Evolutionary conservation across 805 yeast genomes (phyloP), one percentile per base, ranked within the genome.

Genomic region (Naumovozyma baii): DNA sequence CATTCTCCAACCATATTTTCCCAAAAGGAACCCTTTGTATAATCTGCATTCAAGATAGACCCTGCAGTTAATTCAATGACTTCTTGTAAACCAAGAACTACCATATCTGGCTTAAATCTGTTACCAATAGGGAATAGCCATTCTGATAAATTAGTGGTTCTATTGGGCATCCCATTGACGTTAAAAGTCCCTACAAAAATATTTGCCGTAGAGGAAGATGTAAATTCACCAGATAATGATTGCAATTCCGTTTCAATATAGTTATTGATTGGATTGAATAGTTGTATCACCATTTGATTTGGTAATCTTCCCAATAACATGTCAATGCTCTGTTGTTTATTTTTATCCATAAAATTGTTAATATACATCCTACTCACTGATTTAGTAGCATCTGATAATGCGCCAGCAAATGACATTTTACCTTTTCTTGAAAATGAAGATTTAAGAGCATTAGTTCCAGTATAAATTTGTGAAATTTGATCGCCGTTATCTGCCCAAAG

Each of bases 401-500:
- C 95, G 20, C 97, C 96, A 0, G 97, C 96, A 39, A 92, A 64
- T 36, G 90, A 86, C 96, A 88, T 87, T 54, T 88, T 90, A 12
- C 98, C 98, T 25, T 83, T 80, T 55, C 99, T 73, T 2, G 96
- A 83, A 56, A 80, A 92, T 3, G 96, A 85, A 0, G 96, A 84
- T 61, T 92, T 92, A 46, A 92, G 68, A 1, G 99, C 99, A 43
- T 94, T 94, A 0, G 99, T 92, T 10, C 98, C 97, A 0, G 97
- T 88, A 62, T 92, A 92, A 14, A 92, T 90, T 57, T 85, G 94
- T 2, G 96, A 84, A 5, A 92, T 80, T 48, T 87, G 95, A 61
- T 92, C 98, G 38, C 98, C 98, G 59, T 92, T 90, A 61, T 92
- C 95, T 0, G 99, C 99, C 98, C 98, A 92, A 15, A 92, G 64